Base-by-base conservation (phyloP, 257 asterid genomes). In the Fraxinus anomala region DNA sequence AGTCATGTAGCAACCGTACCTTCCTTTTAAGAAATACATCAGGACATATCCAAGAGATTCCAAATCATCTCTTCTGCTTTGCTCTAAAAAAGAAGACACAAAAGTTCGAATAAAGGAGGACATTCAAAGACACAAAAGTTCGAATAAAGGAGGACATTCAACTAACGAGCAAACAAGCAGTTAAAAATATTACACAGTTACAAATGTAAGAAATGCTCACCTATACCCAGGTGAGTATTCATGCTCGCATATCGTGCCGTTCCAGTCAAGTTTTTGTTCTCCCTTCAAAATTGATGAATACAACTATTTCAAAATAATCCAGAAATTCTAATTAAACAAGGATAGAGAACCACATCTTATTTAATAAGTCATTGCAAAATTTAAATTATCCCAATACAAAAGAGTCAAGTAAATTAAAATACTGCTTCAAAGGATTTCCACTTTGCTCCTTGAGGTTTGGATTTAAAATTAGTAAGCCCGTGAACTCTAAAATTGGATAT, bases 1-100 rank as follows among this genome's bases (percentile, higher is more conserved):
- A 73, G 44, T n/a, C 33, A 72, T 51, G 73, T 67, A 68, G 23
- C 73, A 70, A 70, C 36, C 56, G 39, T 76, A 92, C 99, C 99
- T 91, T 89, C 99, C 99, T 81, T 96, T 86, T 33, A 94, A 86
- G 88, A 94, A 94, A 88, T 94, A 94, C 97, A 92, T 88, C 54
- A 94, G 91, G 80, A 94, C 96, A 78, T 84, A 94, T 79, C 99
- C 99, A 79, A 94, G 99, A 80, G 99, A 94, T 84, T 94, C 99
- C 94, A 94, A 86, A 81, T 94, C 99, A 86, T 94, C 99, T 86
- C 99, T 91, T 88, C 99, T 91, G 89, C 99, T 92, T 90, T 94
- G 99, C 83, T 94, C 99, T 92, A 76, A 51, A 61, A 30, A 40
- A 47, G 51, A 81, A 30, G 70, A 47, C 23, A 75, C 73, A 6